Evolutionary conservation across 1,284 basidiomycete genomes (phyloP), one percentile per base, ranked within the genome.

Genomic region (Phaffia rhodozyma): DNA sequence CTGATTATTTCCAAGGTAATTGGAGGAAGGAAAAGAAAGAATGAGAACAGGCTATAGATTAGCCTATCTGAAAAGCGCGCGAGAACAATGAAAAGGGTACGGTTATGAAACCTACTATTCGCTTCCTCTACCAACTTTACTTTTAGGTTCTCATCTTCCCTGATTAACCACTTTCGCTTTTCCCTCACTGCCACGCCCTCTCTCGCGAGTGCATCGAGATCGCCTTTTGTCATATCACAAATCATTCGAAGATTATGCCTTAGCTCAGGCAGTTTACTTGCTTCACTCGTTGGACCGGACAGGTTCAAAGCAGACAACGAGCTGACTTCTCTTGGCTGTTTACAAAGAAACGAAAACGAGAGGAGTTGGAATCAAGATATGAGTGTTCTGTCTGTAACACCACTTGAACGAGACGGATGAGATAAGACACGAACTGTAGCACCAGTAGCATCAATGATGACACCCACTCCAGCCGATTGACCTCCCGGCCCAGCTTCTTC

Each of bases 391-490:
- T 4, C 32, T 49, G 18, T 20, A 50, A 23, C 3, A 13, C 32
- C 20, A 16, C 27, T 7, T 29, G 11, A 38, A 38, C 4, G n/a
- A 56, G 32, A 11, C 9, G n/a, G 5, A 55, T 43, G 25, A 62
- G 50, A 38, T 20, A 75, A 30, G 43, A 18, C 25, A 75, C 86
- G 67, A 73, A 92, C 89, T 69, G 88, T 88, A 65, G 88, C 87
- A 51, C 92, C 89, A 20, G 90, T 89, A n/a, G 92, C 89, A 75
- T 97, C 93, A 61, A 96, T 87, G 43, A 97, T 92, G 69, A 86
- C 83, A 2, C 90, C 91, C 55, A 91, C 74, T 0, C 84, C 84
- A 5, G 77, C 70, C 3, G 79, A 71, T 21, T 47, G 54, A 5
- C 50, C 68, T 3, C 60, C 51, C 50, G 74, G 77, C 0, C 86